Evolutionary conservation across 108 stramenopile species (phyloP).

Genomic region (Pseudonitzschia pungens): DNA sequence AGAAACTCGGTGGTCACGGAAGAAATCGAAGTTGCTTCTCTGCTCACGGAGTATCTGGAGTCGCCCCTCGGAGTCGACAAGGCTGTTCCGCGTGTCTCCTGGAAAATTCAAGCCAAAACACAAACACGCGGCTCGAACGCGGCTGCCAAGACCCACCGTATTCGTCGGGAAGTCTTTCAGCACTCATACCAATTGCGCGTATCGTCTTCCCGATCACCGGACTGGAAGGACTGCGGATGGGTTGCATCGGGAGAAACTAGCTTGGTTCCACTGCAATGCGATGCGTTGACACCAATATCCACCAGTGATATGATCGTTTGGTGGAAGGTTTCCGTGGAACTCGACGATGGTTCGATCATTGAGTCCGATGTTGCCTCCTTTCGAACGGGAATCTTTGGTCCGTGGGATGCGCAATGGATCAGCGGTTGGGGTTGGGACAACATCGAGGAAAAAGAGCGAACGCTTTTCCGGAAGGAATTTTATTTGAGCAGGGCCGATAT

Average conservation of each 20-base stretch:
- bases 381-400: constrained; percentile 19
- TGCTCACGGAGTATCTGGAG: constrained; percentile 29
- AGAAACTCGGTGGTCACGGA: not conserved
- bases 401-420: constrained; percentile 28
- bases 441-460: not conserved
- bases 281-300: constrained; percentile 6
- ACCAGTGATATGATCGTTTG: constrained; percentile 11
- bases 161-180: not conserved
- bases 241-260: constrained; percentile 8
- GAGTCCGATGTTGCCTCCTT: constrained; percentile 7
- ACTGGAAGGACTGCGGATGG: constrained; percentile 13
- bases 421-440: constrained; percentile 13
- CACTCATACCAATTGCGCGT: constrained; percentile 11
- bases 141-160: not conserved
- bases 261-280: constrained; percentile 12
- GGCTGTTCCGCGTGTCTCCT: constrained; percentile 25
- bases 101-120: constrained; percentile 17
- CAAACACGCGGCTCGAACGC: not conserved
- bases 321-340: constrained; percentile 20
- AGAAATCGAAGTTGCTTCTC: not conserved
- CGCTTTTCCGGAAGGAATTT: constrained; percentile 28
- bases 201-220: not conserved
- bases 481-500: not conserved
- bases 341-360: constrained; percentile 9
- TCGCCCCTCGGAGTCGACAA: constrained; percentile 23